Evolutionary conservation across 352 stramenopile species (phyloP), one percentile per base, ranked within the genome.

Genomic region (Pythium folliculosum): DNA sequence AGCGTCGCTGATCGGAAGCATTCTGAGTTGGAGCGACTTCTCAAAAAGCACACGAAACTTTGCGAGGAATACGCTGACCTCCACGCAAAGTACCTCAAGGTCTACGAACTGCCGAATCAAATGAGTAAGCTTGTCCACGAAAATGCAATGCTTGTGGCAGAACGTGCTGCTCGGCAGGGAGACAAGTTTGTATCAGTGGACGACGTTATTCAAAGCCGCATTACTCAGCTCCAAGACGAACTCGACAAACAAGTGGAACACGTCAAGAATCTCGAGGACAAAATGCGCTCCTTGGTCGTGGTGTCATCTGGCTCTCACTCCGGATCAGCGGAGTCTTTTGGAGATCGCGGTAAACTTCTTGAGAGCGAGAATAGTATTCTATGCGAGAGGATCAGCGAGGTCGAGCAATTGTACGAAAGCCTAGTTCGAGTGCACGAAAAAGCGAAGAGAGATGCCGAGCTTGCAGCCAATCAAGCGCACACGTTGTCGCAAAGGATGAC

Each of bases 351-450:
- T 3, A 67, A 69, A n/a, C 62, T 75, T 38, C 58, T 90, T n/a
- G 65, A 77, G 43, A 70, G 73, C 21, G 84, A 87, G 52, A 91
- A 92, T 40, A 45, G 49, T 54, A 75, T 91, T 35, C 60, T 91
- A 3, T 80, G 79, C 51, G 82, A 92, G 49, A 82, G 84, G 25
- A 80, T 94, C 23, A 76, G 66, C 40, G 86, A 93, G 51, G 71
- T 94, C 4, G 86, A 94, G 62, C 84, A 92, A 60, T 63, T 91
- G 0, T 94, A 91, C 56, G 83, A 84, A 44, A 76, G 77, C 5
- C 69, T 93, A n/a, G 65, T 77, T 21, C 80, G 82, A 10, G 79
- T 90, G 58, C 88, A 83, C 38, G 47, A 66, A 13, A 88, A 82
- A 55, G 86, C 90, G 51, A 89, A 89, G 58, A 77, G 90, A 40